Conservation (phyloP, 2,329 filamentous ascomycete genomes). For the Pyrenochaeta sp. region DNA sequence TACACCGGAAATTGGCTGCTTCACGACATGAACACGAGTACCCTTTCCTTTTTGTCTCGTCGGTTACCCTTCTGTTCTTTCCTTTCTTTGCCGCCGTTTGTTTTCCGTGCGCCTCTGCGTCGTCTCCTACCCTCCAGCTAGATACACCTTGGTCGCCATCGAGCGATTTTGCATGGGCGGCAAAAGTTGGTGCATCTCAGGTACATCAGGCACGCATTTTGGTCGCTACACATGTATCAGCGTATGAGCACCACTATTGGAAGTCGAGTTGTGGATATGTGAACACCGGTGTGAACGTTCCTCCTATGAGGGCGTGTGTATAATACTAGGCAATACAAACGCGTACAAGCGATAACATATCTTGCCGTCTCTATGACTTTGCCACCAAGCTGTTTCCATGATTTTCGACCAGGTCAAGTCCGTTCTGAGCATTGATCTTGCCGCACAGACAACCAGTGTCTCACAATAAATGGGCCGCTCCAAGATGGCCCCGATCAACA, state of each 20-base stretch:
- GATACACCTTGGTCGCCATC: neutral
- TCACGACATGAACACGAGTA: slow-evolving; percentile 27
- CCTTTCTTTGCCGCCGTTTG: neutral
- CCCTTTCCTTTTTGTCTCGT: slow-evolving; percentile 16
- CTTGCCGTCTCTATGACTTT: neutral
- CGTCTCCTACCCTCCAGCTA: neutral
- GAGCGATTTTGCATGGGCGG: slow-evolving; percentile 1
- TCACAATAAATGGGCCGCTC: too few species aligned
- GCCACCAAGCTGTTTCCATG: too few species aligned
- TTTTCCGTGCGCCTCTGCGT: neutral
- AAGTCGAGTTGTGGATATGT: slow-evolving; percentile 16
- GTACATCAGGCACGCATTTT: neutral
- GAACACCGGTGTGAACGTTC: slow-evolving; percentile 2
- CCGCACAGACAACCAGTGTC: too few species aligned
- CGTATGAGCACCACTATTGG: neutral
- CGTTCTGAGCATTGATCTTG: too few species aligned
- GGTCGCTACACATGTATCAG: neutral
- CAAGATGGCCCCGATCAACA: too few species aligned
- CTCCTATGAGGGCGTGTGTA: slow-evolving; percentile 16
- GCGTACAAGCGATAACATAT: slow-evolving; percentile 1
- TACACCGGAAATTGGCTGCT: slow-evolving; percentile 21
- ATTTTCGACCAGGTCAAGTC: too few species aligned
- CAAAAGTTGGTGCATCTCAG: neutral
- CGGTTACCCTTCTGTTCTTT: slow-evolving; percentile 7
- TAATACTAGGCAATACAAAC: slow-evolving; percentile 16